Conservation (phyloP, 2,329 filamentous ascomycete genomes). For the Leptographium lundbergii region DNA sequence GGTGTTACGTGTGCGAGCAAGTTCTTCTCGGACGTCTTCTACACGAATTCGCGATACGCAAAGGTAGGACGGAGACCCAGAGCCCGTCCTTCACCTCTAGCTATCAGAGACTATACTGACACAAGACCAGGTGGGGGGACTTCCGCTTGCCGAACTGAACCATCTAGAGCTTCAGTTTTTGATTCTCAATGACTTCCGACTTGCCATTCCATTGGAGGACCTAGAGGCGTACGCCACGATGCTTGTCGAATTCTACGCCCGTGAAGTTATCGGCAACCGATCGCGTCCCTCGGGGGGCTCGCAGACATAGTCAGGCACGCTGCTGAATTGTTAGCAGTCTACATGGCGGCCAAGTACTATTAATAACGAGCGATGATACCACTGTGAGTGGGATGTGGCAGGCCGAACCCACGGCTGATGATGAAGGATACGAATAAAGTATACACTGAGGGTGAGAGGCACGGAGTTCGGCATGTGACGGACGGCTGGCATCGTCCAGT, state of each 20-base stretch:
- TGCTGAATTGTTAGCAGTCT: neutral
- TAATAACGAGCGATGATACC: neutral
- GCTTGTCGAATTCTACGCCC: conserved; percentile 94
- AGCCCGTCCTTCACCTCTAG: neutral
- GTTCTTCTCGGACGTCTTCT: conserved; percentile 98
- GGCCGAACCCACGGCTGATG: neutral
- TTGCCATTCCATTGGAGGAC: conserved; percentile 87
- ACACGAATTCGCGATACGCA: conserved; percentile 96
- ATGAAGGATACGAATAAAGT: neutral
- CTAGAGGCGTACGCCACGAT: conserved; percentile 96
- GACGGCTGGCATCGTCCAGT: neutral
- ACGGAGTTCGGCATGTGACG: neutral
- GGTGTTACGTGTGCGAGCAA: conserved; percentile 98
- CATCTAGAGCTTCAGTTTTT: conserved; percentile 94
- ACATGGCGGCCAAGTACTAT: neutral
- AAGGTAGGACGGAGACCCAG: conserved; percentile 52
- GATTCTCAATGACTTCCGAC: conserved; percentile 86
- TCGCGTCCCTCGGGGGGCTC: conserved; percentile 5
- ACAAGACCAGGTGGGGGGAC: conserved; percentile 64
- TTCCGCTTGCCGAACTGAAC: conserved; percentile 85
- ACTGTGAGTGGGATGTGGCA: neutral
- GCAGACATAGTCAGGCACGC: neutral
- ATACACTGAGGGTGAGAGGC: neutral
- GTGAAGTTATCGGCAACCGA: conserved; percentile 57
- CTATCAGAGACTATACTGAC: conserved; percentile 10